These are phyloP conservation scores for Haematococcus sp. DNA, from an alignment of 139 green algal species.

Conservation along the genomic window DNA sequence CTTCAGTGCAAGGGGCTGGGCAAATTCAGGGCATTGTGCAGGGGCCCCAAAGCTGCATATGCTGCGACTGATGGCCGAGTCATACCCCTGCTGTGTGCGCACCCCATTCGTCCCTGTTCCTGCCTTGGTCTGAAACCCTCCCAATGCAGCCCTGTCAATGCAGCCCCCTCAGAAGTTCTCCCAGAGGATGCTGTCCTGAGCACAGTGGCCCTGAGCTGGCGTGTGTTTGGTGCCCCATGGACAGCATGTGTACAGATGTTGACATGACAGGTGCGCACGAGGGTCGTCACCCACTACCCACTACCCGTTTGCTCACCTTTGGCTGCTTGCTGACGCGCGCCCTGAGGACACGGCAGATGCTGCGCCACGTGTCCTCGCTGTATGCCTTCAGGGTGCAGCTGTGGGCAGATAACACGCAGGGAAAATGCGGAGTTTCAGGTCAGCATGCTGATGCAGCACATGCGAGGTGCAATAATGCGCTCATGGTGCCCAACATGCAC, in stretches of 20 bases:
- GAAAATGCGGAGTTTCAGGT: background rate
- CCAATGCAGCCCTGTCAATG: too few relatives aligned
- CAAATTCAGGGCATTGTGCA: background rate
- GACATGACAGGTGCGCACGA: too few relatives aligned
- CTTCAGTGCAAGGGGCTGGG: background rate
- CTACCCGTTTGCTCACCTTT: conserved; percentile 20
- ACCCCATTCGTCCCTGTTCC: too few relatives aligned
- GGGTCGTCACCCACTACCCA: too few relatives aligned
- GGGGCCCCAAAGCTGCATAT: background rate
- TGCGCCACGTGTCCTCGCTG: conserved; percentile 46
- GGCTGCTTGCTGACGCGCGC: conserved; percentile 60
- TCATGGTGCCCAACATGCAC: background rate
- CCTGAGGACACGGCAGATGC: conserved; percentile 52
- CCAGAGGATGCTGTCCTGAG: too few relatives aligned
- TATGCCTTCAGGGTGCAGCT: conserved; percentile 10
- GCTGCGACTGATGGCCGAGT: too few relatives aligned
- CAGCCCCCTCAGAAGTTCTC: too few relatives aligned
- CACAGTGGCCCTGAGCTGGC: too few relatives aligned
- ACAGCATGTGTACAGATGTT: too few relatives aligned
- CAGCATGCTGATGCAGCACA: background rate
- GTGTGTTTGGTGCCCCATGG: too few relatives aligned
- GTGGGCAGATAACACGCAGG: background rate
- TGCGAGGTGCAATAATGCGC: too few relatives aligned
- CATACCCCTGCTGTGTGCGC: background rate
- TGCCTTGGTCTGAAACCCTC: too few relatives aligned